Percentiles rank a stretch among this genome's conserved stretches.
These are phyloP conservation scores for Nitzschia sp. DNA, from an alignment of 108 stramenopile species.

Conservation along the genomic window DNA sequence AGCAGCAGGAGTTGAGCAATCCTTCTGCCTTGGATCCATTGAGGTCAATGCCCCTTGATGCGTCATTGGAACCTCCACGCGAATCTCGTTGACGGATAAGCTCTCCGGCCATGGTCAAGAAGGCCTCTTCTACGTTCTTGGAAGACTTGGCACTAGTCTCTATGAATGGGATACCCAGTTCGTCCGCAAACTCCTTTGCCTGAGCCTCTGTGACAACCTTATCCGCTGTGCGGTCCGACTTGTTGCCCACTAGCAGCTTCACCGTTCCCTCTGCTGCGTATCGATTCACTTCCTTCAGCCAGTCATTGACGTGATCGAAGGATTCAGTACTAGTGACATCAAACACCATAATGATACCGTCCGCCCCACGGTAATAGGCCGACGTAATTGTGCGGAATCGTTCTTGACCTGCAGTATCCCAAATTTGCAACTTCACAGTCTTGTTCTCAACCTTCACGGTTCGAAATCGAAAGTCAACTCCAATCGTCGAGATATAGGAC, in stretches of 20 bases:
- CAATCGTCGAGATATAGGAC: conserved; percentile 98
- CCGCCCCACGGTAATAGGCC: conserved; percentile 93
- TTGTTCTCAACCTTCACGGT: conserved; percentile 96
- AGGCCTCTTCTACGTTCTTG: conserved; percentile 97
- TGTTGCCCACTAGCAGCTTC: conserved; percentile 97
- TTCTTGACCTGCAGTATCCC: conserved; percentile 99
- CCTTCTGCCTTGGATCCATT: conserved; percentile 40
- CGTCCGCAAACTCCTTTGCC: conserved; percentile 94
- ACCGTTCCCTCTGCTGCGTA: conserved; percentile 95
- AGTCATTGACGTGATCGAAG: conserved; percentile 97
- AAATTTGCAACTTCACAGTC: conserved; percentile 97
- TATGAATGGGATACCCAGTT: conserved; percentile 96
- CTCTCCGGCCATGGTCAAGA: conserved; percentile 96
- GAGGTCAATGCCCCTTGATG: conserved; percentile 58
- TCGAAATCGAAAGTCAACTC: conserved; percentile 98
- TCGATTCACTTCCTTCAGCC: conserved; percentile 97
- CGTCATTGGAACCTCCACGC: conserved; percentile 48
- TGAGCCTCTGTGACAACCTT: conserved; percentile 86
- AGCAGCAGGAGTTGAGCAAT: conserved; percentile 42
- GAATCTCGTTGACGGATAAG: conserved; percentile 87
- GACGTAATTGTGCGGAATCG: conserved; percentile 98
- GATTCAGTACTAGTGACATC: conserved; percentile 96
- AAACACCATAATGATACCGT: conserved; percentile 98
- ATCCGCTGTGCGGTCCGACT: conserved; percentile 88
- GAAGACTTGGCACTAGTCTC: conserved; percentile 95